Conservation (phyloP, 352 stramenopile species). For the Globisporangium echinulatum region DNA sequence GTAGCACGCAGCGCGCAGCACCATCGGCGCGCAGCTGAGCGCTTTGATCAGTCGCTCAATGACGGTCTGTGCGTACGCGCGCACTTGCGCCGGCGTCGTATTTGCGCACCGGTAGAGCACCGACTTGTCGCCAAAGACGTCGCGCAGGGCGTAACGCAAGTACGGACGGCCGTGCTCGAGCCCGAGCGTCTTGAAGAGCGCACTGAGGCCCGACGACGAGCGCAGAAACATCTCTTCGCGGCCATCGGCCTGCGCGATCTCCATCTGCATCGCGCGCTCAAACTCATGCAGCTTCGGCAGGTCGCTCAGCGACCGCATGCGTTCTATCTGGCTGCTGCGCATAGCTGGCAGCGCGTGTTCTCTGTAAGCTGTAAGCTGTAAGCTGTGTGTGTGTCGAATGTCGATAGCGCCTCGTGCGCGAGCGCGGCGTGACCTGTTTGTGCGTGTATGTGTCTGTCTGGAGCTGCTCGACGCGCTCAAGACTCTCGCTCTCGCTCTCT, state of each 20-base stretch:
- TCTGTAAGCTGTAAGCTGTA: too few relatives aligned
- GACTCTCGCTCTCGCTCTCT: too few relatives aligned
- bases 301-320: conserved; percentile 23
- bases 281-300: conserved; percentile 62
- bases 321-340: conserved; percentile 12
- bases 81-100: conserved; percentile 31
- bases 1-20: conserved; percentile 64
- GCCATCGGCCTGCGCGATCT: conserved; percentile 48
- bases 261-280: conserved; percentile 57
- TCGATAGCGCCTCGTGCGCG: neutral
- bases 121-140: conserved; percentile 68
- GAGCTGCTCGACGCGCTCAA: too few relatives aligned
- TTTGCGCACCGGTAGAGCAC: conserved; percentile 30
- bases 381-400: neutral
- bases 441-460: too few relatives aligned
- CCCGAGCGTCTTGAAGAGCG: conserved; percentile 63
- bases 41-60: conserved; percentile 63
- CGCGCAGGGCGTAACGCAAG: conserved; percentile 73
- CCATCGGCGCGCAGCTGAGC: conserved; percentile 65
- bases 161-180: conserved; percentile 65
- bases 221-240: conserved; percentile 78
- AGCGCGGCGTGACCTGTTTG: too few relatives aligned
- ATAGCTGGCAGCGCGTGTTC: neutral
- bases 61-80: conserved; percentile 49
- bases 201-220: conserved; percentile 62